These are phyloP conservation scores for Dendrothele bispora DNA, from an alignment of 768 basidiomycete genomes.

Conservation along the genomic window DNA sequence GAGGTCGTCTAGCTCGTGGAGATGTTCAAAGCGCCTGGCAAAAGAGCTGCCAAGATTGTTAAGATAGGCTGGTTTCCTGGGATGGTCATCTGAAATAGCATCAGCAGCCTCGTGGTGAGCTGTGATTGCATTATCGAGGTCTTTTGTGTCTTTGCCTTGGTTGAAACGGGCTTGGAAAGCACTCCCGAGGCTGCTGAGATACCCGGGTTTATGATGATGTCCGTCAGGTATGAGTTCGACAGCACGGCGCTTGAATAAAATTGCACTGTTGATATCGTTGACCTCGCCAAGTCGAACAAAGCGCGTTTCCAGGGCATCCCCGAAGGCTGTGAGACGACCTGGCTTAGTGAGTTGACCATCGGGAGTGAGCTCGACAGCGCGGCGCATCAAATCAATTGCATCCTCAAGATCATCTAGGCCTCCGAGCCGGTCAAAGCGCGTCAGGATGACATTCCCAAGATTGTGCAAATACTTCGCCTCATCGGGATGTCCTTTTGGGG, in stretches of 20 bases:
- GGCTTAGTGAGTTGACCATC: conserved; percentile 13
- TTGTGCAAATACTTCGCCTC: neutral
- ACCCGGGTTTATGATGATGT: neutral
- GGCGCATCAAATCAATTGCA: neutral
- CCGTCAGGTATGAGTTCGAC: neutral
- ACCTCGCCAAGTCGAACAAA: neutral
- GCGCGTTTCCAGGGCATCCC: conserved; percentile 18
- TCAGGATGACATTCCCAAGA: neutral
- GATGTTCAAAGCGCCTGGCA: neutral
- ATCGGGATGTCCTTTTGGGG: neutral
- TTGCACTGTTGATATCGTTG: neutral
- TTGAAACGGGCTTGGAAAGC: neutral
- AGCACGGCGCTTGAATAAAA: neutral
- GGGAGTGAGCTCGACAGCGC: neutral
- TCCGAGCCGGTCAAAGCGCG: neutral
- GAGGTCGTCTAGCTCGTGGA: neutral
- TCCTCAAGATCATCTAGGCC: neutral
- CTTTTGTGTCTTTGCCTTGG: neutral
- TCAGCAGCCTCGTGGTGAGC: too few species aligned
- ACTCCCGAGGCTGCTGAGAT: neutral
- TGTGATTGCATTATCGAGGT: neutral
- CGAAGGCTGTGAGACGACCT: conserved; percentile 17
- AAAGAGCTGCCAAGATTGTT: neutral
- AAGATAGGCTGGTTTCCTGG: neutral
- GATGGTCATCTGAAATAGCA: neutral